Conservation (phyloP, 306 rosid species). For the Benincasa hispida region DNA sequence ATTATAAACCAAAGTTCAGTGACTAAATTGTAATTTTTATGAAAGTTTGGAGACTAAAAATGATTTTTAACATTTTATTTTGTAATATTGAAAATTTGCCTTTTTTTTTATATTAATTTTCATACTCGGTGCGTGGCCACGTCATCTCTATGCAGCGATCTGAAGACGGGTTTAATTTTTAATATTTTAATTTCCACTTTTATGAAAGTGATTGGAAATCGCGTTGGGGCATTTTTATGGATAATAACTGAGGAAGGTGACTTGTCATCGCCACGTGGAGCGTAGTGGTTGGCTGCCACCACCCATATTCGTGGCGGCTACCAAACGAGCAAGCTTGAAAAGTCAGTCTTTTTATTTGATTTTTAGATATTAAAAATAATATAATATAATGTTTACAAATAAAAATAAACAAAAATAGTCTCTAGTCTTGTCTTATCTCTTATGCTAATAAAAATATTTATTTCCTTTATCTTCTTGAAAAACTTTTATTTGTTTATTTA, state of each 20-base stretch:
- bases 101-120: background rate
- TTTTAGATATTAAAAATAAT: too few relatives aligned
- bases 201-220: background rate
- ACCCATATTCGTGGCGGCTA: background rate
- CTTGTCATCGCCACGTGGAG: background rate
- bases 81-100: background rate
- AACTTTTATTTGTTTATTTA: too few relatives aligned
- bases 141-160: conserved; percentile 1
- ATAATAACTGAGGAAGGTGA: background rate
- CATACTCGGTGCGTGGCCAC: background rate
- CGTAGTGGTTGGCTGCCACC: background rate
- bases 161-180: background rate
- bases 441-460: too few relatives aligned
- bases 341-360: background rate
- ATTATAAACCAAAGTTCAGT: too few relatives aligned
- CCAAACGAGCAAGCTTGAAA: background rate
- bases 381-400: too few relatives aligned
- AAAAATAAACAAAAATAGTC: too few relatives aligned
- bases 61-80: too few relatives aligned
- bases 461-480: too few relatives aligned
- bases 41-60: too few relatives aligned
- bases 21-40: too few relatives aligned
- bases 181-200: background rate
- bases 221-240: background rate
- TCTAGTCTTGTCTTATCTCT: too few relatives aligned